A percentile compares a stretch with the other conserved stretches of the same genome.
phyloP scores from a whole-genome alignment of 2,329 filamentous ascomycete species.

The Berkeleyomyces basicola region DNA sequence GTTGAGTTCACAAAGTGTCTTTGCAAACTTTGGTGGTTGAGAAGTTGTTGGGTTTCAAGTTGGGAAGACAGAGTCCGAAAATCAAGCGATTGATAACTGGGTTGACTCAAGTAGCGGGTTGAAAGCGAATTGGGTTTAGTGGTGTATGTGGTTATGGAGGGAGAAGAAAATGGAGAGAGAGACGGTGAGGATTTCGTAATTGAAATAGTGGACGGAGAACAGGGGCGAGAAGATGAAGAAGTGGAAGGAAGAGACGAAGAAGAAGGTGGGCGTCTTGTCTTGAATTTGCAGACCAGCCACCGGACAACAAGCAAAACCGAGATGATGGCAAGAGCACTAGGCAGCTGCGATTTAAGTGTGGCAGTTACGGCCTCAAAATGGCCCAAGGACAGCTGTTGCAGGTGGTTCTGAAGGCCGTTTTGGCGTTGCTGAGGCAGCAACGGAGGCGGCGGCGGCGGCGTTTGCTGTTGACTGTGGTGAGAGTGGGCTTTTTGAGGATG shows the following conservation, averaged over 20 bases:
- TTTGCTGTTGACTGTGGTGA: neutral
- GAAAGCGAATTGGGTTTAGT: conserved; percentile 1
- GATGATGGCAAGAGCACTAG: conserved; percentile 2
- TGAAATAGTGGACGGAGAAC: neutral
- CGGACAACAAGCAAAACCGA: neutral
- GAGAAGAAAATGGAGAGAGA: neutral
- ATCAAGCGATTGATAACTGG: neutral
- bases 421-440: neutral
- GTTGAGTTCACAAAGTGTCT: conserved; percentile 1
- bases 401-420: neutral
- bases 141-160: conserved; percentile 8
- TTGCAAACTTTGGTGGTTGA: conserved; percentile 6
- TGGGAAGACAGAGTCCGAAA: neutral
- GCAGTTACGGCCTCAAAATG: neutral
- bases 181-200: neutral
- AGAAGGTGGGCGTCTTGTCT: neutral
- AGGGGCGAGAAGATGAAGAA: neutral
- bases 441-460: neutral
- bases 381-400: neutral
- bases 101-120: neutral
- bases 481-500: neutral
- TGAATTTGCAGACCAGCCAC: neutral
- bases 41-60: neutral
- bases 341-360: neutral
- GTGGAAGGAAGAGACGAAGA: neutral